phyloP scores from a whole-genome alignment of 106 monocot species.

The Dendrobium catenatum region DNA sequence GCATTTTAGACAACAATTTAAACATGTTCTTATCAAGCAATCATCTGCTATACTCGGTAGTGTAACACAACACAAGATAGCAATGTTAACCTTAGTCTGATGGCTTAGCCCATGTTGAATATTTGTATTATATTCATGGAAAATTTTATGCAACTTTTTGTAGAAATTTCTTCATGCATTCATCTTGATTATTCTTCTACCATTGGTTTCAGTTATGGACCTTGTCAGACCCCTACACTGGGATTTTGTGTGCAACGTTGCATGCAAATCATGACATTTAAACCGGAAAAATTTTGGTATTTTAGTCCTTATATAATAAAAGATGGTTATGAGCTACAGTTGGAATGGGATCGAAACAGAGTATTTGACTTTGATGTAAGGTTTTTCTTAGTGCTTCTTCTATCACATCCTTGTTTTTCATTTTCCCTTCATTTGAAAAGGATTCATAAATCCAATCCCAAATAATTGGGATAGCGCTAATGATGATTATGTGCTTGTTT shows the following conservation, averaged over 20 bases:
- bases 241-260: conserved; percentile 94
- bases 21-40: background rate
- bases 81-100: background rate
- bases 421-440: background rate
- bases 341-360: conserved; percentile 86
- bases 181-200: background rate
- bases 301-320: conserved; percentile 55
- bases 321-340: conserved; percentile 76
- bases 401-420: background rate
- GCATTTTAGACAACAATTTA: background rate
- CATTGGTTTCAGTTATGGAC: conserved; percentile 75
- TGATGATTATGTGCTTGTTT: background rate
- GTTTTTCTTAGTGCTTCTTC: conserved; percentile 11
- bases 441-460: background rate
- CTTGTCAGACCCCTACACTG: conserved; percentile 95
- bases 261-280: conserved; percentile 91
- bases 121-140: background rate
- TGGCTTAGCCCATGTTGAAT: background rate
- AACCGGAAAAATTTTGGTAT: conserved; percentile 93
- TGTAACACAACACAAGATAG: background rate
- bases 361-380: conserved; percentile 81
- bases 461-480: background rate
- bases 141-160: background rate
- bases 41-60: background rate
- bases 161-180: background rate